Evolutionary conservation across 2,329 filamentous ascomycete species (phyloP), one percentile per base, ranked within the genome.

Genomic region (Neocucurbitaria cava): DNA sequence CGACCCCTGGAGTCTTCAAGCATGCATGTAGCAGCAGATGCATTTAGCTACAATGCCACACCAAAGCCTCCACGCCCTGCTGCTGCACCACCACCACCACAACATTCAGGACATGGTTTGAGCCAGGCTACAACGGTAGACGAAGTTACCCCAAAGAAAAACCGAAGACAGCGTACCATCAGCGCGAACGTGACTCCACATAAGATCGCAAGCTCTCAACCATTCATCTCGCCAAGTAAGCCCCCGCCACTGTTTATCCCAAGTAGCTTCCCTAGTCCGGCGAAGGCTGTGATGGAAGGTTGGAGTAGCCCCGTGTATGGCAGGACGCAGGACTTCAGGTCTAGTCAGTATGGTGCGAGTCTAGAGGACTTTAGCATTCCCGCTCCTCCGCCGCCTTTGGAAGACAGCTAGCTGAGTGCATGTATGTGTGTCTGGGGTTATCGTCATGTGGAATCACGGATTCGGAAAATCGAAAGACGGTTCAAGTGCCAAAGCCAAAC

Each of bases 61-160:
- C 68, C 69, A 2, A 54, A 46, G 15, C 52, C 50, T 13, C 39
- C 49, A 5, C 35, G 15, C 33, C 48, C 26, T 6, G 11, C 33
- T 36, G 38, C 41, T 7, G 30, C 31, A 9, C 35, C 18, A 21
- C 17, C 40, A 18, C 53, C 47, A 1, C 48, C 52, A 17, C 43
- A 52, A 15, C n/a, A n/a, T n/a, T 49, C 57, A n/a, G 52, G 31
- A 4, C 38, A 54, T 18, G 46, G 56, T 13, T 52, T 65, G 1
- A 73, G 70, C 46, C 72, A 75, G 61, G 72, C 72, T 1, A 75
- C 72, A 8, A 75, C 72, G 2, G 56, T 74, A 3, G 70, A 73
- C 13, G 64, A 68, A 46, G 48, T 63, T 20, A 68, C 67, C 1
- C 66, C 68, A 0, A 53, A 44, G 21, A 66, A 62, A n/a, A 56